These are phyloP conservation scores for Cryptosporidium sp. DNA, from an alignment of 169 alveolate genomes.

Conservation along the genomic window DNA sequence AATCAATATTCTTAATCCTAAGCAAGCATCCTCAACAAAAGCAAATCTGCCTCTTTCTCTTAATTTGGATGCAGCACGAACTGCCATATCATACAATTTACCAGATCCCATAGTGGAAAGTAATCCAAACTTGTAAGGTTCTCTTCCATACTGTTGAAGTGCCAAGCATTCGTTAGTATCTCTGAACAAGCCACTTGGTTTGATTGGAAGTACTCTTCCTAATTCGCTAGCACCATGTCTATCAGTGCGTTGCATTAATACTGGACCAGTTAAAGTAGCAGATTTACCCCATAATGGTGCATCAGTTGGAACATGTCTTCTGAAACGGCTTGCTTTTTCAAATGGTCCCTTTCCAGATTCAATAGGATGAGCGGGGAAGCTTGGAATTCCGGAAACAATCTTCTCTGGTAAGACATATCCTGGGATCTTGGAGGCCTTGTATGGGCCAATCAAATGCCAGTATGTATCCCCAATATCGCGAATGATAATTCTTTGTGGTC, in stretches of 20 bases:
- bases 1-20: constrained; percentile 46
- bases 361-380: constrained; percentile 41
- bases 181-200: constrained; percentile 65
- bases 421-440: constrained; percentile 47
- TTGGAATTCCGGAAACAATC: constrained; percentile 22
- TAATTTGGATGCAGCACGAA: constrained; percentile 22
- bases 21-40: constrained; percentile 56
- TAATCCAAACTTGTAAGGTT: constrained; percentile 63
- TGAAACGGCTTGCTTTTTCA: constrained; percentile 48
- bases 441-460: constrained; percentile 69
- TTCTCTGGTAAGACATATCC: constrained; percentile 48
- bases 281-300: constrained; percentile 71
- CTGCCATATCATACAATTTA: constrained; percentile 72
- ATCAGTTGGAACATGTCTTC: constrained; percentile 28
- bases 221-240: constrained; percentile 72
- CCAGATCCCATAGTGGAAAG: constrained; percentile 67
- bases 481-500: constrained; percentile 68
- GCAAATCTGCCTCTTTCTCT: constrained; percentile 46
- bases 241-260: constrained; percentile 19
- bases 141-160: constrained; percentile 70
- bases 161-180: constrained; percentile 72
- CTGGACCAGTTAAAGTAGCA: constrained; percentile 53
- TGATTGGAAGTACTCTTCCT: constrained; percentile 64
- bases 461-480: constrained; percentile 17
- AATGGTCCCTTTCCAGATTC: constrained; percentile 60